Evolutionary conservation across 139 green algal species (phyloP).

Genomic region (Ulvella scutata): DNA sequence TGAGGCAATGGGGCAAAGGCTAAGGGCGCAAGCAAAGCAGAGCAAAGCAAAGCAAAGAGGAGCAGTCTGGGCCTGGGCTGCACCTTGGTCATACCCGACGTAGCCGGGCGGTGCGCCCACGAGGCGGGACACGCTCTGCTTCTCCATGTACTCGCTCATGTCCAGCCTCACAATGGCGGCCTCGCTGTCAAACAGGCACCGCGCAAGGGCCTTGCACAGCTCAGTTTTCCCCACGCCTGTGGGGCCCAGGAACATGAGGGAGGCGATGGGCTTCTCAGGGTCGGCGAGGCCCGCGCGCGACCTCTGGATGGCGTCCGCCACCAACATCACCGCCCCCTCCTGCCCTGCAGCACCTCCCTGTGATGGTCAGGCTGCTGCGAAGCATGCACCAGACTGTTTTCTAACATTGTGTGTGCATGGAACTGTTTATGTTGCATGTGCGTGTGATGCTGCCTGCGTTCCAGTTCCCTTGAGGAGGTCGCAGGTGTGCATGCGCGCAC

Average conservation of each 20-base stretch:
- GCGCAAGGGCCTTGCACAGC: conserved; percentile 83
- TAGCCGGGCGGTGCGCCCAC: conserved; percentile 89
- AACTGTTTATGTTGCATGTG: not conserved
- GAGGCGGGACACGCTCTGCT: conserved; percentile 68
- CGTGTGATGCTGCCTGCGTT: not conserved
- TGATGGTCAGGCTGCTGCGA: conserved; percentile 28
- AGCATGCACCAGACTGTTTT: not conserved
- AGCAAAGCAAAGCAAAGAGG: too few species aligned
- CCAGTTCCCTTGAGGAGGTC: not conserved
- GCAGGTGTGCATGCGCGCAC: conserved; percentile 9
- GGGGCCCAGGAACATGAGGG: conserved; percentile 97
- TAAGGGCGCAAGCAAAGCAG: too few species aligned
- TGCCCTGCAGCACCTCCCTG: too few species aligned
- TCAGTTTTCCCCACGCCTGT: conserved; percentile 99
- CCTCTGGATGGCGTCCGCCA: conserved; percentile 88
- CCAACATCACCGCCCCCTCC: conserved; percentile 70
- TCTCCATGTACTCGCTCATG: conserved; percentile 98
- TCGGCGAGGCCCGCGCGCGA: conserved; percentile 72
- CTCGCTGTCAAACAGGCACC: conserved; percentile 78
- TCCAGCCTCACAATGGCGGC: conserved; percentile 80
- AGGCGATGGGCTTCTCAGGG: conserved; percentile 85
- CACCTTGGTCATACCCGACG: conserved; percentile 89
- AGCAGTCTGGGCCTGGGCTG: conserved; percentile 8
- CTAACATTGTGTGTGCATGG: not conserved
- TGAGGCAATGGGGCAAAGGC: too few species aligned